Evolutionary conservation across 192 early-diverging fungal genomes (phyloP), one percentile per base, ranked within the genome.

Genomic region (Allomyces arbusculus): DNA sequence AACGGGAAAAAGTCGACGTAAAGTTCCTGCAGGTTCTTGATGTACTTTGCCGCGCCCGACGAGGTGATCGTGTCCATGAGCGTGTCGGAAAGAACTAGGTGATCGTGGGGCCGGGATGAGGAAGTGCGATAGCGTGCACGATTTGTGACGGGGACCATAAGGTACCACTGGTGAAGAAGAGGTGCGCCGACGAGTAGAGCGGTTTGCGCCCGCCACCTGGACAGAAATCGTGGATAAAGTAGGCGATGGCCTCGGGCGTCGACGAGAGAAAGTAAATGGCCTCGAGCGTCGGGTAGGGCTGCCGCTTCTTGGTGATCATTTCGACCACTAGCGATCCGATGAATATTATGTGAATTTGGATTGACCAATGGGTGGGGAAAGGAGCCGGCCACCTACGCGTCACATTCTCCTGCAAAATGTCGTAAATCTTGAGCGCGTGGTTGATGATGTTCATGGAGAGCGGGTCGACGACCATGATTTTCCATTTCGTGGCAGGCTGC

Each of bases 391-490:
- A 40, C 33, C 33, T 40, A 40, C 33, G 33, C 12, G 50, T 74
- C 68, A 76, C 86, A 33, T 87, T 86, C 67, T 85, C 82, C 68
- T 88, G 83, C 12, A 86, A 73, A 63, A 88, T 86, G 67, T 88
- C 85, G 70, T 80, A 79, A 78, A 87, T 91, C 69, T 89, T 89
- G 74, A 85, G 87, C 6, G 85, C 79, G 10, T 81, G 82, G 65
- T 81, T 85, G 12, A 91, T 70, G 50, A 92, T 82, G 44, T 86
- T 83, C 63, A 83, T 70, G 22, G 88, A 80, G 58, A 82, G 81
- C 33, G 79, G 74, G 78, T 92, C 90, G 0, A 91, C 82, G 12
- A 92, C 86, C 4, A 91, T 73, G 67, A 92, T 82, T 72, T 92
- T 92, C 87, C 86, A 92, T 67, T 79, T 75, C 62, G 78, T 79